Conservation (phyloP, 345 rosid genomes). For the Syzygium aromaticum region DNA sequence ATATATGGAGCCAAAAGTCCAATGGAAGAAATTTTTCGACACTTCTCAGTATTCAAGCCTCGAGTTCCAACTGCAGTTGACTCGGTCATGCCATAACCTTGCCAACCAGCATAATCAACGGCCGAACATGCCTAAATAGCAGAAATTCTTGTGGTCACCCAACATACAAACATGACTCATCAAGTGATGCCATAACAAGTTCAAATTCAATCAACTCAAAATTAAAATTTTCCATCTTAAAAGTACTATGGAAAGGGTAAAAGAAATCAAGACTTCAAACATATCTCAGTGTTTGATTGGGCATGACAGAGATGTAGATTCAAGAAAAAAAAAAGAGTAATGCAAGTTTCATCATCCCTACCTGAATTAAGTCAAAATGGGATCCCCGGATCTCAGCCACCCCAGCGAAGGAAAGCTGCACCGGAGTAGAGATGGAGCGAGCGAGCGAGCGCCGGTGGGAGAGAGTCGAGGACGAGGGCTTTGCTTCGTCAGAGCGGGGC, state of each 20-base stretch:
- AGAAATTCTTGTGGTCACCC: background rate
- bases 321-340: background rate
- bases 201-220: background rate
- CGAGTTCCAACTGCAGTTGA: constrained; percentile 81
- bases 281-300: background rate
- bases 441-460: too few relatives aligned
- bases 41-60: constrained; percentile 41
- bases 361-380: constrained; percentile 63
- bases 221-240: background rate
- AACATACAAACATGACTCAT: background rate
- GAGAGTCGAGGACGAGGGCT: too few relatives aligned
- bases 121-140: background rate
- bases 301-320: background rate
- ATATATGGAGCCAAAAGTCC: constrained; percentile 81
- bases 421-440: too few relatives aligned
- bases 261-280: background rate
- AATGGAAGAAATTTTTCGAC: constrained; percentile 39
- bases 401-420: too few relatives aligned
- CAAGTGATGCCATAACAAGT: background rate
- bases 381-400: too few relatives aligned
- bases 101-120: background rate
- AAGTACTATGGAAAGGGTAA: background rate
- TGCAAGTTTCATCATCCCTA: constrained; percentile 1
- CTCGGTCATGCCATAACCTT: constrained; percentile 96
- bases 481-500: too few relatives aligned